phyloP scores from a whole-genome alignment of 495 filamentous ascomycete genomes.

The Penicillium lividum region DNA sequence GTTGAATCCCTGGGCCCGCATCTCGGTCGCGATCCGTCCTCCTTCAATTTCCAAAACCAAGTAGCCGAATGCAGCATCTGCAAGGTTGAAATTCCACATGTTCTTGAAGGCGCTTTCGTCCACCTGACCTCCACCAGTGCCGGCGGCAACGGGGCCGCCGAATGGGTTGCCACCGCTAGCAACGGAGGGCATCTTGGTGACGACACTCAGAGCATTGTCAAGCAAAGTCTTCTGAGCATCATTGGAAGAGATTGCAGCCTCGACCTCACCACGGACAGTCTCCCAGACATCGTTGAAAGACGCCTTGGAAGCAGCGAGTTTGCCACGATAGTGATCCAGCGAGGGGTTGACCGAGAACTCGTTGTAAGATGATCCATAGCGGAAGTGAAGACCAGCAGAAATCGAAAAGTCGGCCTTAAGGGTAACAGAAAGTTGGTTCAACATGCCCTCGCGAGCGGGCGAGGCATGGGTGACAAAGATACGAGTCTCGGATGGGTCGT shows the following conservation, averaged over 20 bases:
- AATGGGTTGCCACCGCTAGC: constrained; percentile 97
- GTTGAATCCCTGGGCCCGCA: constrained; percentile 99
- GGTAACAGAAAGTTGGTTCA: constrained; percentile 97
- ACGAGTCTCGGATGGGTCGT: constrained; percentile 97
- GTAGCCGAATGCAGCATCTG: constrained; percentile 96
- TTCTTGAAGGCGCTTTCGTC: constrained; percentile 99
- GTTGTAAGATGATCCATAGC: constrained; percentile 99
- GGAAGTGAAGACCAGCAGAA: constrained; percentile 96
- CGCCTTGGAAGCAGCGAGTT: constrained; percentile 98
- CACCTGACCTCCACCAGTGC: constrained; percentile 77
- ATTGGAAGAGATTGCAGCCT: constrained; percentile 88
- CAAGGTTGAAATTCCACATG: constrained; percentile 99
- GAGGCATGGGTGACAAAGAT: constrained; percentile 97
- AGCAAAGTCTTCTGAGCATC: constrained; percentile 89
- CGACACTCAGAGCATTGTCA: constrained; percentile 84
- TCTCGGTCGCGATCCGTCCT: constrained; percentile 95
- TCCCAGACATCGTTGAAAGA: constrained; percentile 99
- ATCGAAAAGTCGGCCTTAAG: constrained; percentile 99
- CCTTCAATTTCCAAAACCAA: constrained; percentile 91
- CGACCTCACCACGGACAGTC: constrained; percentile 92
- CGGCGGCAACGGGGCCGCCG: constrained; percentile 77
- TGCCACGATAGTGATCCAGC: constrained; percentile 96
- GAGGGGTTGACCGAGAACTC: constrained; percentile 99
- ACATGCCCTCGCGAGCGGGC: constrained; percentile 90
- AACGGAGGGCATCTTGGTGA: constrained; percentile 92